Percentiles rank a stretch among this genome's conserved stretches.
These are phyloP conservation scores for Apiotrichum laibachii DNA, from an alignment of 1,284 basidiomycete species.

Conservation along the genomic window DNA sequence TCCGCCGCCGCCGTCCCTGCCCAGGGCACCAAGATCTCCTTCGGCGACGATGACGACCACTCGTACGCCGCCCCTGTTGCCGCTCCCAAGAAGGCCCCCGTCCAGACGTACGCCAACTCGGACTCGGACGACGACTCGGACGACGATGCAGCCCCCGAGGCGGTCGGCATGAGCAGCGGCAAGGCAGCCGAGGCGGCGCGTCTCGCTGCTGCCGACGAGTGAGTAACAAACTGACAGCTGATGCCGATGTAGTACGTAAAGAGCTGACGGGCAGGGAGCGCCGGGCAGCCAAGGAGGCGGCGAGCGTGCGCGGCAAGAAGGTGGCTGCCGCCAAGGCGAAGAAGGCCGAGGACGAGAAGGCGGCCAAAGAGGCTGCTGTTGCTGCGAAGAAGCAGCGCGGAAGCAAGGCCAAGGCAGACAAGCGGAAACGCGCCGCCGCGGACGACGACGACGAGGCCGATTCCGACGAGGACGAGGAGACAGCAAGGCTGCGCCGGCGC, in stretches of 20 bases:
- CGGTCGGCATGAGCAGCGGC: slow-evolving; percentile 28
- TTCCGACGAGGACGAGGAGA: slow-evolving; percentile 24
- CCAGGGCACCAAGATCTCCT: slow-evolving; percentile 34
- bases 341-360: slow-evolving; percentile 4
- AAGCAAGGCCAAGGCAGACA: slow-evolving; percentile 7
- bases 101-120: background rate
- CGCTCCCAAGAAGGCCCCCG: background rate
- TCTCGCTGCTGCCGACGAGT: slow-evolving; percentile 21
- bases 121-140: slow-evolving; percentile 23
- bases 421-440: slow-evolving; percentile 12
- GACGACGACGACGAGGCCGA: slow-evolving; percentile 21
- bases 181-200: background rate
- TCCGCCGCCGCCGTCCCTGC: slow-evolving; percentile 22
- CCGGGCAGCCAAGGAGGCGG: slow-evolving; percentile 19
- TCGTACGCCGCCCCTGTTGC: background rate
- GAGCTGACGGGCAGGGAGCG: slow-evolving; percentile 1
- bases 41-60: slow-evolving; percentile 21
- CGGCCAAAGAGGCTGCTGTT: background rate
- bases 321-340: slow-evolving; percentile 24
- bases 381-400: background rate
- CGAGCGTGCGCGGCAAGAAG: slow-evolving; percentile 22
- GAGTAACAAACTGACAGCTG: slow-evolving; percentile 14
- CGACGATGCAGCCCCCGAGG: slow-evolving; percentile 43
- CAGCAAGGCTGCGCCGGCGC: slow-evolving; percentile 20
- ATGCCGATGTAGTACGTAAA: background rate